Base-by-base conservation (phyloP, 805 yeast genomes). In the Starmerella potacharoeniae region DNA sequence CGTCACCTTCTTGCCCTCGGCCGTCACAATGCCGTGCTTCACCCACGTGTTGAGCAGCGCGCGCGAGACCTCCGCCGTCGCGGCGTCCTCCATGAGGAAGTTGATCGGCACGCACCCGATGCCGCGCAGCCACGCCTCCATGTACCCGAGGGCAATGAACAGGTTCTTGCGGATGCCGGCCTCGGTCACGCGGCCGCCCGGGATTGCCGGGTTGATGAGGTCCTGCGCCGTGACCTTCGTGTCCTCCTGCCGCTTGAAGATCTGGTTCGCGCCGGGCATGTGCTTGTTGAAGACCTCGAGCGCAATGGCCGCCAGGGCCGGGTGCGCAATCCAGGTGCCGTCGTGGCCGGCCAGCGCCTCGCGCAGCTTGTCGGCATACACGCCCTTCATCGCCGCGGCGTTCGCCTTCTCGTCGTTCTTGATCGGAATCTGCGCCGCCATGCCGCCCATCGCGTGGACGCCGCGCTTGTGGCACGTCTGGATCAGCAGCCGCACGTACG, bases 321-420 rank as follows among this genome's bases (percentile, higher is more conserved):
- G 87, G 69, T 82, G 87, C 46, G 87, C 87, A 61, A 82, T 84
- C 87, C 87, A 82, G 64, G 86, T 81, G 36, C 86, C 84, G 69
- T 82, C 87, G 68, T 83, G 84, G 46, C 87, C 87, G 43, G 83
- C 81, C 49, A 70, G 64, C 45, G 75, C 87, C 70, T 82, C 87
- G 56, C 86, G 75, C 64, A 79, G 74, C 74, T 82, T 82, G 71
- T 82, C 87, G 65, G 74, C 77, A 63, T 79, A 77, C 55, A 82
- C 87, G 59, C 81, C 81, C 63, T 78, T 82, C 81, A 82, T 77
- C 52, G 86, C 86, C 51, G 72, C 72, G 67, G 72, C 73, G 73
- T 82, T 82, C 62, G 83, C 81, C 53, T 67, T 77, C 46, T 74
- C 75, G 62, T 82, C 86, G 54, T 75, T 73, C 74, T 82, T 82